Percentiles rank a stretch among this genome's conserved stretches.
These are phyloP conservation scores for Ichthyophthirius multifiliis DNA, from an alignment of 169 alveolate species.

Conservation along the genomic window DNA sequence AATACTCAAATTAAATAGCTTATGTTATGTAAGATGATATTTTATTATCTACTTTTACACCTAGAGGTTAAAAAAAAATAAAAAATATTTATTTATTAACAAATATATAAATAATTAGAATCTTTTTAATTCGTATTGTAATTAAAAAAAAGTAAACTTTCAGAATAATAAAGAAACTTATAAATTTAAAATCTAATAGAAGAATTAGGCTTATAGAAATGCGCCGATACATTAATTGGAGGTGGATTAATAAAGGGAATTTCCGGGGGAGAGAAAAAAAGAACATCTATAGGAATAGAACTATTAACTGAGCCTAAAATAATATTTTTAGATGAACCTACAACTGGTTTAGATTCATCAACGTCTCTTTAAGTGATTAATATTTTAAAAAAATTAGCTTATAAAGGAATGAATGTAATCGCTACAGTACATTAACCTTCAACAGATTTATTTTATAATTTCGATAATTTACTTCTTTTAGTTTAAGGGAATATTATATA, in stretches of 20 bases:
- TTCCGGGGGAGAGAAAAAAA: conserved; percentile 84
- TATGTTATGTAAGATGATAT: conserved; percentile 68
- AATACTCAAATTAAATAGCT: conserved; percentile 7
- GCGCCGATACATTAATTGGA: conserved; percentile 65
- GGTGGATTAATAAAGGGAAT: conserved; percentile 71
- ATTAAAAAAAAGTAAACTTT: conserved; percentile 13
- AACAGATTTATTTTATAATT: conserved; percentile 52
- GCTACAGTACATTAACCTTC: conserved; percentile 78
- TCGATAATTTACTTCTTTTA: conserved; percentile 61
- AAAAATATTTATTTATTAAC: conserved; percentile 24
- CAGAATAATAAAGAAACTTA: conserved; percentile 13
- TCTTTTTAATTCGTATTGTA: conserved; percentile 62
- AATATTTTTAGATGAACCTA: conserved; percentile 88
- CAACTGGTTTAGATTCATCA: conserved; percentile 87
- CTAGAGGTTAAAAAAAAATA: conserved; percentile 51
- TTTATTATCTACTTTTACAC: conserved; percentile 53
- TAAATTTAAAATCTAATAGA: conserved; percentile 50
- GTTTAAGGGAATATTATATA: conserved; percentile 64
- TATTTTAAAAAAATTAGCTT: conserved; percentile 61
- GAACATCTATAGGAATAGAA: conserved; percentile 84
- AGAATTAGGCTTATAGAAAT: conserved; percentile 51
- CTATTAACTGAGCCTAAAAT: conserved; percentile 85
- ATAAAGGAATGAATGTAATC: conserved; percentile 57
- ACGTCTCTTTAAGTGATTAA: conserved; percentile 49
- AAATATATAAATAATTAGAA: no score